Conservation (phyloP, 2,329 filamentous ascomycete genomes). For the Verticillium albo-atrum region DNA sequence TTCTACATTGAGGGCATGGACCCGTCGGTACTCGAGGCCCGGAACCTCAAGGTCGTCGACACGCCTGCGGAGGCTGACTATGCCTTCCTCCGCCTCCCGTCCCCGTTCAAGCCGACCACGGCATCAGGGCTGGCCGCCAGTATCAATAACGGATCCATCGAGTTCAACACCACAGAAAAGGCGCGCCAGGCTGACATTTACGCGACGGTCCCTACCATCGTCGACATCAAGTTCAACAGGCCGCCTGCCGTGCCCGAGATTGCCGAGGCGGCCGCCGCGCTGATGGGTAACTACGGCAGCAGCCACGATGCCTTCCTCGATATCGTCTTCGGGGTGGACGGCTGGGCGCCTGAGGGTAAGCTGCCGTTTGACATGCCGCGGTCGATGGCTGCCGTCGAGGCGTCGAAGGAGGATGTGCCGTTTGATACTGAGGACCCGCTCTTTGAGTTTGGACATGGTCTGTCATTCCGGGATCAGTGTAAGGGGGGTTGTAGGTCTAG, state of each 20-base stretch:
- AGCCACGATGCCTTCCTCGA: conserved; percentile 37
- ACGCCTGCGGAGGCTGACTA: conserved; percentile 33
- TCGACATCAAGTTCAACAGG: conserved; percentile 38
- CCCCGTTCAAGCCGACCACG: conserved; percentile 27
- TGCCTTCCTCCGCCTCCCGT: conserved; percentile 27
- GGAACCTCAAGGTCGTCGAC: conserved; percentile 25
- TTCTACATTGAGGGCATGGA: conserved; percentile 15
- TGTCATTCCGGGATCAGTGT: conserved; percentile 24
- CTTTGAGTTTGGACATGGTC: conserved; percentile 24
- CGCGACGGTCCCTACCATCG: conserved; percentile 31
- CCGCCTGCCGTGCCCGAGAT: conserved; percentile 37
- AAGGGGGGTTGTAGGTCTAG: neutral
- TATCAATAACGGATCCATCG: conserved; percentile 33
- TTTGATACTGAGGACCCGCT: conserved; percentile 21
- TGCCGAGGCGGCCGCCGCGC: conserved; percentile 28
- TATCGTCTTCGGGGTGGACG: conserved; percentile 30
- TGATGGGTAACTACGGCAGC: conserved; percentile 36
- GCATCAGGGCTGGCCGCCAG: neutral
- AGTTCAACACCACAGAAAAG: conserved; percentile 27
- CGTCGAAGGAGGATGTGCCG: conserved; percentile 19
- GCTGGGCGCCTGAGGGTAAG: conserved; percentile 29
- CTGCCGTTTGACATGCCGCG: conserved; percentile 42
- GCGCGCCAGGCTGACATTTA: conserved; percentile 26
- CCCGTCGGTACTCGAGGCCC: conserved; percentile 3
- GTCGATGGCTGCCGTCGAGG: conserved; percentile 36